phyloP scores from a whole-genome alignment of 2,329 filamentous ascomycete genomes.

The Paecilomyces sp. region DNA sequence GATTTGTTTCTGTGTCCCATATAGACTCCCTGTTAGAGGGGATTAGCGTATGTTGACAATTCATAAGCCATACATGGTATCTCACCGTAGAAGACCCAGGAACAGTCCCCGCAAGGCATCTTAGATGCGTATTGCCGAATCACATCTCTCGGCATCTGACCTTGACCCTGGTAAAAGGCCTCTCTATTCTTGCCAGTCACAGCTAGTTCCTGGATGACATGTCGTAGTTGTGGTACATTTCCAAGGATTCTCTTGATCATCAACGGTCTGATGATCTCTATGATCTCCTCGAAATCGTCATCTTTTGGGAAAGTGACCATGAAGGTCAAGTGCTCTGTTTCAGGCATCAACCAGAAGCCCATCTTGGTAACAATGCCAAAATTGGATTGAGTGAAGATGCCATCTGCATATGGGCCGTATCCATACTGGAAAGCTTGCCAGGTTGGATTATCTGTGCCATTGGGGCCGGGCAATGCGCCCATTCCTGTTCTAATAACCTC shows the following conservation, averaged over 20 bases:
- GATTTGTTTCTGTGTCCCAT: constrained; percentile 17
- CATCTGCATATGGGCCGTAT: constrained; percentile 32
- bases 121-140: constrained; percentile 20
- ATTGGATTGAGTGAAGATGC: constrained; percentile 16
- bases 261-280: constrained; percentile 31
- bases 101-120: constrained; percentile 17
- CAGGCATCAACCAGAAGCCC: constrained; percentile 25
- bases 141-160: constrained; percentile 18
- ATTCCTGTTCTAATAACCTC: constrained; percentile 33
- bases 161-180: constrained; percentile 16
- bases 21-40: constrained; percentile 11
- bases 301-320: constrained; percentile 34
- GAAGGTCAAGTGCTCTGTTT: constrained; percentile 31
- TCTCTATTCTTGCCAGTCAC: constrained; percentile 20
- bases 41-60: neutral
- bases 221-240: constrained; percentile 22
- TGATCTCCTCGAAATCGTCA: constrained; percentile 26
- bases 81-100: constrained; percentile 23
- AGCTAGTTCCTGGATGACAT: constrained; percentile 22
- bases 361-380: constrained; percentile 14
- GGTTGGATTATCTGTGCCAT: constrained; percentile 27
- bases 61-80: neutral
- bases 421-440: constrained; percentile 16
- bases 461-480: constrained; percentile 19
- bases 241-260: constrained; percentile 18